Evolutionary conservation across 306 rosid genomes (phyloP).

Genomic region (Medicago ruthenica): DNA sequence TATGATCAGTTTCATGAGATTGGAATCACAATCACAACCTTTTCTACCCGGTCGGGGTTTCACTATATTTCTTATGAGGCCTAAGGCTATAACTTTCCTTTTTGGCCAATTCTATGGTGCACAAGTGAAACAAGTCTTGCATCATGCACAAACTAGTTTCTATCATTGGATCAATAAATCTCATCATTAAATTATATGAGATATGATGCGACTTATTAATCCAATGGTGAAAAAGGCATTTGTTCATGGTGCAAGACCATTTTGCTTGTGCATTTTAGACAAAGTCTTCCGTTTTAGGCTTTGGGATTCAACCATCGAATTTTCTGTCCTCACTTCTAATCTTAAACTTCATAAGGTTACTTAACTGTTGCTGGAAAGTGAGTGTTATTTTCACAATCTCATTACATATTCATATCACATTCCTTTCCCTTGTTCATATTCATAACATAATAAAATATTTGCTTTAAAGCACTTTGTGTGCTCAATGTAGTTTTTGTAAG

Average conservation of each 20-base stretch:
- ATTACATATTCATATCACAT: slow-evolving; percentile 18
- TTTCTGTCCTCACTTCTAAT: slow-evolving; percentile 37
- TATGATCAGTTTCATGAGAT: slow-evolving; percentile 41
- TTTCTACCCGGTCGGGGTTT: slow-evolving; percentile 1
- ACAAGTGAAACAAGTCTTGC: too few species aligned
- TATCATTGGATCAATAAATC: too few species aligned
- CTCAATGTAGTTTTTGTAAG: slow-evolving; percentile 3
- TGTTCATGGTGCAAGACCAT: too few species aligned
- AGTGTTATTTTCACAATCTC: not conserved
- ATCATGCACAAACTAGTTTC: too few species aligned
- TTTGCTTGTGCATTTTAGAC: too few species aligned
- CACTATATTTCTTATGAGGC: not conserved
- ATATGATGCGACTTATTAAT: too few species aligned
- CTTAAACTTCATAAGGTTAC: slow-evolving; percentile 26
- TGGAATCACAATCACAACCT: slow-evolving; percentile 31
- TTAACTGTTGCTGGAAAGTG: slow-evolving; percentile 15
- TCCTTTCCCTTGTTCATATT: not conserved
- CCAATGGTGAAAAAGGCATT: too few species aligned
- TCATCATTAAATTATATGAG: too few species aligned
- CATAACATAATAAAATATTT: slow-evolving; percentile 22
- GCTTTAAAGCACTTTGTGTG: slow-evolving; percentile 14
- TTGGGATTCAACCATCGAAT: slow-evolving; percentile 9
- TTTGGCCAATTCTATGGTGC: not conserved
- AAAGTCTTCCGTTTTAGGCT: not conserved
- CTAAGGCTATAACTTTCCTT: not conserved